A percentile compares a stretch with the other conserved stretches of the same genome.
phyloP scores from a whole-genome alignment of 2,329 filamentous ascomycete species.

The Bipolaris sorokiniana region DNA sequence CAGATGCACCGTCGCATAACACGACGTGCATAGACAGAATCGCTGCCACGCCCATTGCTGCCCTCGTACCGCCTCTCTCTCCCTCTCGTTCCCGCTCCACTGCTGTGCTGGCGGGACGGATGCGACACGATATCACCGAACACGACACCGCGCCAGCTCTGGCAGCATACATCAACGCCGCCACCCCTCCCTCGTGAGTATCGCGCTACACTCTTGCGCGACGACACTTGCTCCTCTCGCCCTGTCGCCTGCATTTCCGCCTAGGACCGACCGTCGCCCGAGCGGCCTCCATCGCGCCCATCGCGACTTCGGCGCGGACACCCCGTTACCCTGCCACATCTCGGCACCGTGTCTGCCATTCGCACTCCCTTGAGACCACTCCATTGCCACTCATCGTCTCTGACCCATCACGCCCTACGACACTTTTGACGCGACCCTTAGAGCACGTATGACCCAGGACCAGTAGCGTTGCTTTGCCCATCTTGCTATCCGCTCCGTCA shows the following conservation, averaged over 20 bases:
- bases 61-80: conserved; percentile 21
- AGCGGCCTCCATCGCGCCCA: conserved; percentile 26
- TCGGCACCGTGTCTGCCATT: conserved; percentile 5
- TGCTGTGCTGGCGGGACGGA: conserved; percentile 39
- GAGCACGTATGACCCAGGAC: conserved; percentile 24
- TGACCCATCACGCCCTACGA: conserved; percentile 1
- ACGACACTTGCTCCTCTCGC: conserved; percentile 15
- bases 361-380: not conserved
- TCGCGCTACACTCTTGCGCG: conserved; percentile 33
- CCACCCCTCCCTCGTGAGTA: conserved; percentile 24
- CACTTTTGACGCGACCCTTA: conserved; percentile 10
- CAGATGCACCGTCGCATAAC: conserved; percentile 38
- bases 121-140: conserved; percentile 43
- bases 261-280: conserved; percentile 31
- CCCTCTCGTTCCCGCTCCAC: conserved; percentile 25
- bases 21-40: conserved; percentile 28
- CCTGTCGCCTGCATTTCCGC: conserved; percentile 35
- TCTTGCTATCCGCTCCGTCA: conserved; percentile 7
- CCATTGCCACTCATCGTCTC: conserved; percentile 8
- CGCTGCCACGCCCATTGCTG: conserved; percentile 34
- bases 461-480: conserved; percentile 14
- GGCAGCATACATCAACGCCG: conserved; percentile 23
- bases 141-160: conserved; percentile 34
- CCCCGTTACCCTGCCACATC: conserved; percentile 13
- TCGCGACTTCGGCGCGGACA: conserved; percentile 29